Base-by-base conservation (phyloP, 2,329 filamentous ascomycete genomes). In the Cercospora beticola region DNA sequence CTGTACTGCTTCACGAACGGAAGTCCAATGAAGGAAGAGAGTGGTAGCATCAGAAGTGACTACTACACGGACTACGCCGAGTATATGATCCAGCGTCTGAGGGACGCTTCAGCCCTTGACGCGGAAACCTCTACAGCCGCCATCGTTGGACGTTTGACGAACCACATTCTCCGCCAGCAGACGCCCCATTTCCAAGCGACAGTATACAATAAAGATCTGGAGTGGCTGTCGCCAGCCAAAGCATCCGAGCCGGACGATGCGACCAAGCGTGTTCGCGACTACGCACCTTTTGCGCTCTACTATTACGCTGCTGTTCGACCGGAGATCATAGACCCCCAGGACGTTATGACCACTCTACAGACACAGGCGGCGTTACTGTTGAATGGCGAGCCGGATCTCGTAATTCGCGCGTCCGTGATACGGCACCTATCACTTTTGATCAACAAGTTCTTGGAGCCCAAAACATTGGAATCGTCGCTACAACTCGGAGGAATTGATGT, bases 1-100 rank as follows among this genome's bases (percentile, higher is more conserved):
- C 80, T 90, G 2, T 89, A 88, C 76, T 86, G 87, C 2, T 85
- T 90, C 78, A 83, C 83, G 30, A 82, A 85, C 72, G 85, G 86
- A 16, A 70, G 73, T 18, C 76, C 78, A 0, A 85, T 84, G 57
- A 82, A 88, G 30, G 70, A 46, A 31, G 74, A 85, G 75, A 77
- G 81, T 16, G 79, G 75, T 23, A 68, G 76, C 0, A 76, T 82
- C 14, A 76, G 76, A 7, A 79, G 66, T 74, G 74, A 73, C 1
- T 84, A 84, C 73, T 84, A 82, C 72, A 77, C 80, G n/a, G 82
- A 84, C 30, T 81, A 83, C 46, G 80, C 81, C 4, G 74, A 83
- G 18, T 81, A 82, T 16, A 75, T 84, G 18, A 69, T 84, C 12
- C 71, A 76, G 46, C 78, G 81, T 30, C 73, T 79, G 23, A 78